phyloP scores from a whole-genome alignment of 805 yeast genomes.

The Zygotorulaspora sp. region DNA sequence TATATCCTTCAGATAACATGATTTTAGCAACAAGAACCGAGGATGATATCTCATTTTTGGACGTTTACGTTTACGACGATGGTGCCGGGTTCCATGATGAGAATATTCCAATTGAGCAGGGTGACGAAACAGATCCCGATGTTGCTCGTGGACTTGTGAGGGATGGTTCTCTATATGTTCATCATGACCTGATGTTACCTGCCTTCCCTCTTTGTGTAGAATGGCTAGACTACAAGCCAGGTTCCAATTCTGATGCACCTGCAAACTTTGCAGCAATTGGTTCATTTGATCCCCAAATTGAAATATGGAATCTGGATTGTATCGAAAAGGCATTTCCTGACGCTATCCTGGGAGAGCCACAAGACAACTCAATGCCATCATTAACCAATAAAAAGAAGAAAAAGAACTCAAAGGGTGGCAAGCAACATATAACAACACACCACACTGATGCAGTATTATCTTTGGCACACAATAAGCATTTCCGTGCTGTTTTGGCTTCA shows the following conservation, averaged over 20 bases:
- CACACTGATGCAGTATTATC: conserved; percentile 94
- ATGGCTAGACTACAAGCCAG: conserved; percentile 81
- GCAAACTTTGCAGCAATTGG: conserved; percentile 97
- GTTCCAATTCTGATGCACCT: conserved; percentile 44
- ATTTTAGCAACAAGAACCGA: conserved; percentile 91
- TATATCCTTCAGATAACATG: conserved; percentile 85
- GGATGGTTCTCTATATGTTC: conserved; percentile 79
- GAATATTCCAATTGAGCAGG: conserved; percentile 58
- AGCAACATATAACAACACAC: conserved; percentile 59
- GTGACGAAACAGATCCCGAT: conserved; percentile 64
- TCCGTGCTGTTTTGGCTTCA: conserved; percentile 83
- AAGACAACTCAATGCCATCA: conserved; percentile 37
- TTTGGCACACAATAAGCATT: conserved; percentile 72
- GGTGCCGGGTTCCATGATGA: conserved; percentile 79
- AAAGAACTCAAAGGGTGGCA: conserved; percentile 46
- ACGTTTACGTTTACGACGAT: conserved; percentile 91
- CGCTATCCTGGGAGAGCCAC: conserved; percentile 78
- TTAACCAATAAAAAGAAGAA: conserved; percentile 46
- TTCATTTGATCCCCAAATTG: conserved; percentile 95
- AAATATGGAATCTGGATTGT: conserved; percentile 91
- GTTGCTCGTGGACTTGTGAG: conserved; percentile 68
- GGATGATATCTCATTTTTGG: conserved; percentile 88
- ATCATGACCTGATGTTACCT: conserved; percentile 95
- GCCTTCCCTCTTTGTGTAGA: conserved; percentile 95
- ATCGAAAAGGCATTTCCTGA: conserved; percentile 94